Evolutionary conservation across 1,139 yeast species (phyloP), one percentile per base, ranked within the genome.

Genomic region (Sugiyamaella grinbergsii): DNA sequence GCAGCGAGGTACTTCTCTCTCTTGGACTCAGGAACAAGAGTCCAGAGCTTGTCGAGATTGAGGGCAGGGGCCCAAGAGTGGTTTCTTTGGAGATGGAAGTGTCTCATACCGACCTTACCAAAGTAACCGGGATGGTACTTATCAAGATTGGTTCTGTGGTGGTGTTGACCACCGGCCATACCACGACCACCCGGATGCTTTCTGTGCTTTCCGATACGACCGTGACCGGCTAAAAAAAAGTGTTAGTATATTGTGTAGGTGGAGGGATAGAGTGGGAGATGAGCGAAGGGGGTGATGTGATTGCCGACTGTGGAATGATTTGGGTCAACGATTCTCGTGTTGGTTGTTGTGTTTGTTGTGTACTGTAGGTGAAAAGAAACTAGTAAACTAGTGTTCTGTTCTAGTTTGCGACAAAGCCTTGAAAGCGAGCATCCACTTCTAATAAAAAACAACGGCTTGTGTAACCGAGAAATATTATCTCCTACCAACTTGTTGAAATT

Each of bases 141-240:
- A 78, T 94, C 98, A 82, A 93, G 80, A 77, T 93, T 90, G 61
- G 72, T 70, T 88, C 98, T 90, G 96, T 94, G 98, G 81, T 93
- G 99, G 79, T 89, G 97, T 81, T 83, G 95, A 88, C 99, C 99
- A 91, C 99, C 99, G 77, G 99, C 99, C 94, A 82, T 93, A 93
- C 99, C 99, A 82, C 98, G 93, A 83, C 99, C 99, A 93, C 98
- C 98, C 70, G 98, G 98, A 73, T 86, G 93, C 95, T 94, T 94
- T 90, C 98, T 90, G 95, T 94, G 98, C 87, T 94, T 93, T 80
- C 99, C 99, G 80, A 94, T 80, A 84, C 99, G 94, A 87, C 99
- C 99, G 80, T 91, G 86, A 88, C 99, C 99, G 95, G 98, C 98
- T 85, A 42, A 18, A 42, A 13, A 24, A 13, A 26, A 23, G 22